Percentiles rank a stretch among this genome's conserved stretches.
Conservation (phyloP, 2,329 filamentous ascomycete species). For the Colletotrichum sp. region DNA sequence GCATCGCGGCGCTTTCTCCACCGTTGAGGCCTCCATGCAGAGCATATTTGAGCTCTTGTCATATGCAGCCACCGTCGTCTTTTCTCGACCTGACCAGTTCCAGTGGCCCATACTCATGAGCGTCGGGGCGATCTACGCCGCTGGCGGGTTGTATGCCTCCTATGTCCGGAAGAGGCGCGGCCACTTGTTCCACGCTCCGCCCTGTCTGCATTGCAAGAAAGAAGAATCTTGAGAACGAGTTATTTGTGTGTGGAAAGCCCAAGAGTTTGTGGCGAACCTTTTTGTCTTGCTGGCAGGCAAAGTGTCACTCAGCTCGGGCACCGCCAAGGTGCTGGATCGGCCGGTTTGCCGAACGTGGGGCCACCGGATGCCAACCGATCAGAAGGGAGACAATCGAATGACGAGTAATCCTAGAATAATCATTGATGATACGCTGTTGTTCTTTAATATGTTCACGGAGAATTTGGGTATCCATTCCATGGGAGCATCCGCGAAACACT, state of each 20-base stretch:
- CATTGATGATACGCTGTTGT: background rate
- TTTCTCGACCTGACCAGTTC: slow-evolving; percentile 6
- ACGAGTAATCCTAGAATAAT: background rate
- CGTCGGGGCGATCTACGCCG: background rate
- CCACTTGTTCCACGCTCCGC: slow-evolving; percentile 34
- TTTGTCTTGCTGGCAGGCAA: background rate
- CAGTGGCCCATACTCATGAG: background rate
- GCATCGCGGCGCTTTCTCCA: background rate
- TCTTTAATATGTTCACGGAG: background rate
- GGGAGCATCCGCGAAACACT: background rate
- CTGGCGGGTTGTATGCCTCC: slow-evolving; percentile 31
- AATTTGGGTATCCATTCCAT: background rate
- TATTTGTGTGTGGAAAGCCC: background rate
- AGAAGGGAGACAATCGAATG: background rate
- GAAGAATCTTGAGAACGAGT: background rate
- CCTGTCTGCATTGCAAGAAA: background rate
- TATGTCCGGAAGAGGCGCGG: slow-evolving; percentile 35
- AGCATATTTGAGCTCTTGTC: background rate
- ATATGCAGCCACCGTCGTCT: background rate
- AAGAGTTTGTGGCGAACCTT: background rate
- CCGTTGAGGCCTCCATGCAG: background rate
- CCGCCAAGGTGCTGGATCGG: background rate
- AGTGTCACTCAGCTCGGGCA: background rate
- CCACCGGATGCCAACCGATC: background rate
- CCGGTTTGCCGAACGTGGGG: background rate